Conservation (phyloP, 2,329 filamentous ascomycete species). For the Chrysosporium keratinophilum region DNA sequence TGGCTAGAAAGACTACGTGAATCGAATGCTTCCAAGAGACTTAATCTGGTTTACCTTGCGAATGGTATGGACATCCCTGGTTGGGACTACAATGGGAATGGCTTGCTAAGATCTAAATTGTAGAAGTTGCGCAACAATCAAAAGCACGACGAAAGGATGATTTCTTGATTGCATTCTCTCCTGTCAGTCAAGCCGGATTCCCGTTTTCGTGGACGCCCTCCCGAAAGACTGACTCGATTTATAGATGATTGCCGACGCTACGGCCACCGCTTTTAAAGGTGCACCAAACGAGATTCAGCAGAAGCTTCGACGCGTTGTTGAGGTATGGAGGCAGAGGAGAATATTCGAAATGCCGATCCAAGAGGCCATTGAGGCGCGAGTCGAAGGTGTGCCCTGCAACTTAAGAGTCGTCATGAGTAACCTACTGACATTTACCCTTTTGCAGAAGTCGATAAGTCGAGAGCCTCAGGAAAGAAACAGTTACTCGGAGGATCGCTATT, state of each 20-base stretch:
- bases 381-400: constrained; percentile 53
- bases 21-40: constrained; percentile 69
- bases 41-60: constrained; percentile 87
- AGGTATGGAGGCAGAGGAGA: constrained; percentile 79
- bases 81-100: not conserved
- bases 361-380: constrained; percentile 63
- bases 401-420: not conserved
- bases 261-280: constrained; percentile 79
- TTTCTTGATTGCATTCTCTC: constrained; percentile 83
- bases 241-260: constrained; percentile 77
- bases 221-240: constrained; percentile 19
- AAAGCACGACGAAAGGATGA: constrained; percentile 87
- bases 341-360: constrained; percentile 79
- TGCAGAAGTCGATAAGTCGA: constrained; percentile 47
- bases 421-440: not conserved
- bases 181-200: constrained; percentile 37
- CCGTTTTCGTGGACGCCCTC: constrained; percentile 15
- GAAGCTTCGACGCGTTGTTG: constrained; percentile 78
- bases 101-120: constrained; percentile 6
- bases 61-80: constrained; percentile 55
- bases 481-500: constrained; percentile 61
- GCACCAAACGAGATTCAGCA: constrained; percentile 74
- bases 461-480: constrained; percentile 44
- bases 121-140: constrained; percentile 92
- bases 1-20: constrained; percentile 89